Percentiles rank a stretch among this genome's conserved stretches.
phyloP scores from a whole-genome alignment of 176 grass and related monocot species.

The Pontederia crassipes region DNA sequence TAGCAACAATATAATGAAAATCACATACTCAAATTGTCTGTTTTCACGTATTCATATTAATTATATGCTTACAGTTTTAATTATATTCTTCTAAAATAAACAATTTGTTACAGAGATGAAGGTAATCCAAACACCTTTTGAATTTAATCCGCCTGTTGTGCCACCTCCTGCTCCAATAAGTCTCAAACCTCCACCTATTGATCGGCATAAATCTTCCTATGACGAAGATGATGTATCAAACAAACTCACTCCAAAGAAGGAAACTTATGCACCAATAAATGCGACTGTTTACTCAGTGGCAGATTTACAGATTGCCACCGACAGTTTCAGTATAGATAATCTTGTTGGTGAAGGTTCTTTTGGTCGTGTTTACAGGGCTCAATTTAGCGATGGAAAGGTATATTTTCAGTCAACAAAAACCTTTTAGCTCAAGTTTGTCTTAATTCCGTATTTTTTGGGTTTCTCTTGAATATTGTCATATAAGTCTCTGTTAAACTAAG shows the following conservation, averaged over 20 bases:
- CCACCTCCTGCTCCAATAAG: slow-evolving; percentile 43
- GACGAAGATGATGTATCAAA: slow-evolving; percentile 45
- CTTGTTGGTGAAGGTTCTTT: slow-evolving; percentile 67
- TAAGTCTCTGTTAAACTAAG: too few relatives aligned
- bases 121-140: slow-evolving; percentile 33
- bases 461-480: background rate
- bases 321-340: slow-evolving; percentile 71
- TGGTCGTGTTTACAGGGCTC: slow-evolving; percentile 49
- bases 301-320: slow-evolving; percentile 71
- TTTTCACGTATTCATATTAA: too few relatives aligned
- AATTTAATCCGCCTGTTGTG: slow-evolving; percentile 27
- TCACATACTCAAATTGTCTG: too few relatives aligned
- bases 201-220: slow-evolving; percentile 36
- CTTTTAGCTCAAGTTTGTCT: background rate
- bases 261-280: slow-evolving; percentile 36
- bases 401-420: background rate
- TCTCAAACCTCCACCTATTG: slow-evolving; percentile 66
- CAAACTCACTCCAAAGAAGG: slow-evolving; percentile 31
- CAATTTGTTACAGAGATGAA: slow-evolving; percentile 41
- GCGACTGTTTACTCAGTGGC: slow-evolving; percentile 63
- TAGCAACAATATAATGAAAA: too few relatives aligned
- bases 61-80: too few relatives aligned
- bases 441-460: background rate
- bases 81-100: background rate
- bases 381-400: slow-evolving; percentile 61